Evolutionary conservation across 768 basidiomycete genomes (phyloP).

Genomic region (Cantharellus anzutake): DNA sequence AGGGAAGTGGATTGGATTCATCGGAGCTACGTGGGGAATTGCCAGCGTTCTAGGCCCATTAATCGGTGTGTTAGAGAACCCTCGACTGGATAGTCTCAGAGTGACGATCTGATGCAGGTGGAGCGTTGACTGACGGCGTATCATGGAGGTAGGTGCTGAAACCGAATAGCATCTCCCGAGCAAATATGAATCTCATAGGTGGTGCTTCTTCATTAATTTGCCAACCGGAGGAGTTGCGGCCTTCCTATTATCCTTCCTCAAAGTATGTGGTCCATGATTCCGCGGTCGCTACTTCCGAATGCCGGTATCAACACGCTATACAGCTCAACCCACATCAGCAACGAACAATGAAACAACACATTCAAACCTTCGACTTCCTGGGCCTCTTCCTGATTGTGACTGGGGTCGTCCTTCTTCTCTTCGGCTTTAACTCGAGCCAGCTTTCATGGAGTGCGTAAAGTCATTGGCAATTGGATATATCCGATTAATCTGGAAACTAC

Average conservation of each 20-base stretch:
- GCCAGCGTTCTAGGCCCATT: slow-evolving; percentile 55
- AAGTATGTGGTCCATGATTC: slow-evolving; percentile 14
- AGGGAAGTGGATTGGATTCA: slow-evolving; percentile 22
- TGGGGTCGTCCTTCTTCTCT: slow-evolving; percentile 46
- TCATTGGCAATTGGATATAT: too few relatives aligned
- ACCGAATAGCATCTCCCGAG: slow-evolving; percentile 12
- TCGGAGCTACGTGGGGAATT: slow-evolving; percentile 16
- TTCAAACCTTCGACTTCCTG: slow-evolving; percentile 50
- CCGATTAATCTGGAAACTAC: too few relatives aligned
- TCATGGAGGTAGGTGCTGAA: slow-evolving; percentile 47
- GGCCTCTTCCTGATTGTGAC: slow-evolving; percentile 43
- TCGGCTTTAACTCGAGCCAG: slow-evolving; percentile 59
- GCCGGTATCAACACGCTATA: slow-evolving; percentile 6
- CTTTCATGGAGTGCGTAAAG: slow-evolving; percentile 27
- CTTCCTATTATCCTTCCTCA: slow-evolving; percentile 53
- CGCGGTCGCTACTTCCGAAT: not conserved
- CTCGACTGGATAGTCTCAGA: too few relatives aligned
- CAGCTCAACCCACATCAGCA: slow-evolving; percentile 51
- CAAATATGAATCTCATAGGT: not conserved
- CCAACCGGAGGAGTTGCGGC: slow-evolving; percentile 50
- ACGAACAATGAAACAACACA: slow-evolving; percentile 35
- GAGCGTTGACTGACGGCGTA: slow-evolving; percentile 59
- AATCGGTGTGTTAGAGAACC: slow-evolving; percentile 24
- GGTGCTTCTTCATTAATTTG: slow-evolving; percentile 18
- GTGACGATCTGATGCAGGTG: slow-evolving; percentile 13